Evolutionary conservation across 2,329 filamentous ascomycete species (phyloP).

Genomic region (Leptosphaerulina australis): DNA sequence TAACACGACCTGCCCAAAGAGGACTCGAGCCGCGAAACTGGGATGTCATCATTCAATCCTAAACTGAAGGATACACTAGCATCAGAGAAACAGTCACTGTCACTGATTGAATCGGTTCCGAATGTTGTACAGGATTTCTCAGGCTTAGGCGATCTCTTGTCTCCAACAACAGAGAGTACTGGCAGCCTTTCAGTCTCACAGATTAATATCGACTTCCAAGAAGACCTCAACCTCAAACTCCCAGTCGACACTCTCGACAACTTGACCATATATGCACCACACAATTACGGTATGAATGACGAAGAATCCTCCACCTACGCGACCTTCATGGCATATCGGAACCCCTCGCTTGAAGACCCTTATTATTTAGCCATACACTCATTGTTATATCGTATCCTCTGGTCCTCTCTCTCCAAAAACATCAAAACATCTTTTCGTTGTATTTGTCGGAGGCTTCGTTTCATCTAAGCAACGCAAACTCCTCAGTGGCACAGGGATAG

Average conservation of each 20-base stretch:
- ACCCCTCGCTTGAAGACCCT: conserved; percentile 41
- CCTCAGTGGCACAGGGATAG: conserved; percentile 40
- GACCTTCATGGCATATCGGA: conserved; percentile 42
- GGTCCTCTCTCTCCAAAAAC: conserved; percentile 38
- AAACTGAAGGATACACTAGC: background rate
- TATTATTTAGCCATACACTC: conserved; percentile 46
- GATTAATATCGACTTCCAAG: conserved; percentile 30
- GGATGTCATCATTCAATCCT: background rate
- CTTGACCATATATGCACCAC: conserved; percentile 28
- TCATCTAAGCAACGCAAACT: conserved; percentile 38
- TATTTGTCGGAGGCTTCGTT: conserved; percentile 45
- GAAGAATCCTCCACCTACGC: conserved; percentile 36
- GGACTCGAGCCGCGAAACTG: background rate
- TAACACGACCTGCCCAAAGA: background rate
- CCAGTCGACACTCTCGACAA: conserved; percentile 24
- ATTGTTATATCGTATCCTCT: conserved; percentile 42
- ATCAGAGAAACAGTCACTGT: background rate
- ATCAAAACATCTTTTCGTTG: conserved; percentile 36
- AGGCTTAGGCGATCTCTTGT: background rate
- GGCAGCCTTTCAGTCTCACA: conserved; percentile 21
- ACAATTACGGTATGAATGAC: conserved; percentile 30
- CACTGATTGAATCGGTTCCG: background rate
- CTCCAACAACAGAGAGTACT: background rate
- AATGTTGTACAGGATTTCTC: background rate
- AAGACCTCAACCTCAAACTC: conserved; percentile 35